phyloP scores from a whole-genome alignment of 2,329 filamentous ascomycete genomes.

The Alternaria ventricosa region DNA sequence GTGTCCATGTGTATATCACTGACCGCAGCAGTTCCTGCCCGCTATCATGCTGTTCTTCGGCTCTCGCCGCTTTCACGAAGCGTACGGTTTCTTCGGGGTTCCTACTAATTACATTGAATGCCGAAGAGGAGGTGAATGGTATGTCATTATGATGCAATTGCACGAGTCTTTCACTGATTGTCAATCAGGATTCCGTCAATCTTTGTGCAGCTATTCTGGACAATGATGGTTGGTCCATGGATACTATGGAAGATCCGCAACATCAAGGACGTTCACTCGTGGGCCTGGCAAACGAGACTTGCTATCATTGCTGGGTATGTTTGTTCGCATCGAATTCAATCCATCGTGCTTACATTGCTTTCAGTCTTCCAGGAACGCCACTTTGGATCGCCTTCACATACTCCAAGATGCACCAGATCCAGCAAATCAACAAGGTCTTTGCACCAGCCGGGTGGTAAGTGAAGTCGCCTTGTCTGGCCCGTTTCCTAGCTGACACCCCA shows the following conservation, averaged over 20 bases:
- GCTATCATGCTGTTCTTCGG: conserved; percentile 67
- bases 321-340: neutral
- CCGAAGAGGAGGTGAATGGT: conserved; percentile 70
- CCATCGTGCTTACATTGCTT: conserved; percentile 22
- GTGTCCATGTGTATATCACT: conserved; percentile 7
- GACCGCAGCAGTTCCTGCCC: conserved; percentile 59
- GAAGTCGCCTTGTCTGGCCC: neutral
- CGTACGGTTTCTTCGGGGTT: conserved; percentile 62
- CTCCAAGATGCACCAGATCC: conserved; percentile 28
- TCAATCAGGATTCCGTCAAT: conserved; percentile 44
- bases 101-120: conserved; percentile 52
- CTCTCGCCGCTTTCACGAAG: conserved; percentile 68
- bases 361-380: conserved; percentile 46
- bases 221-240: conserved; percentile 45
- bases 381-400: conserved; percentile 49
- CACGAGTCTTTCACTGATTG: conserved; percentile 9
- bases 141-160: conserved; percentile 14
- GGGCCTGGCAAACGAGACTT: conserved; percentile 49
- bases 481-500: neutral
- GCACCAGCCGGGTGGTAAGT: conserved; percentile 47
- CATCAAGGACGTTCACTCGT: conserved; percentile 47
- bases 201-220: conserved; percentile 47
- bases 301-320: conserved; percentile 47
- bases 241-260: conserved; percentile 48
- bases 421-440: conserved; percentile 39